These are phyloP conservation scores for Colletotrichum sp. DNA, from an alignment of 2,329 filamentous ascomycete species.

Conservation along the genomic window DNA sequence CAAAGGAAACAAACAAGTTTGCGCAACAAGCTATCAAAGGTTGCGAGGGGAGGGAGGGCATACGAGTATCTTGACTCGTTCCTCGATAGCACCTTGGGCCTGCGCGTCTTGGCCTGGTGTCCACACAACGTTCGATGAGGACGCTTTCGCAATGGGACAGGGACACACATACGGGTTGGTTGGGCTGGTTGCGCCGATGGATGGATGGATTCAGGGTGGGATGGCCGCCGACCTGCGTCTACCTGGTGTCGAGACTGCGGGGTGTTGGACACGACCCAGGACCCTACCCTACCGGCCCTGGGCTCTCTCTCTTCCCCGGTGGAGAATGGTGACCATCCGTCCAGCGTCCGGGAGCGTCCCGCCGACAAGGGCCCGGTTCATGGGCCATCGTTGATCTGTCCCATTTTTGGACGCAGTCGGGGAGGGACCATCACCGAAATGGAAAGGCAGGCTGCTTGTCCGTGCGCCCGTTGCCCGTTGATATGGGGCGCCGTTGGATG, in stretches of 20 bases:
- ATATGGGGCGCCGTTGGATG: neutral
- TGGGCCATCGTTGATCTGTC: neutral
- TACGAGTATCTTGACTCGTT: slow-evolving; percentile 3
- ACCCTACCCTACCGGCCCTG: neutral
- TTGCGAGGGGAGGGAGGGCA: neutral
- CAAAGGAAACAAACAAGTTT: neutral
- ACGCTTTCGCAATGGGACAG: neutral
- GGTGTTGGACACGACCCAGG: neutral
- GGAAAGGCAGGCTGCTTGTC: neutral
- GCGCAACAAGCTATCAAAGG: neutral
- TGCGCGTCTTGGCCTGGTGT: neutral
- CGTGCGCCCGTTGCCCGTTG: neutral
- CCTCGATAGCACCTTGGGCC: neutral
- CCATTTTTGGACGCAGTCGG: neutral
- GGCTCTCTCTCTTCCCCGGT: neutral
- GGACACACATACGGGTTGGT: neutral
- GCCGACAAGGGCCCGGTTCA: neutral
- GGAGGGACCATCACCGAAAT: neutral
- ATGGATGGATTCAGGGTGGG: neutral
- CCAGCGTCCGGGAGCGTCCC: neutral
- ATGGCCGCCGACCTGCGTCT: neutral
- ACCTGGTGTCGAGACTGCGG: neutral
- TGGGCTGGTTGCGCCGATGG: neutral
- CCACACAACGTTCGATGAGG: neutral
- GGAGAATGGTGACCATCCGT: neutral